phyloP scores from a whole-genome alignment of 352 stramenopile genomes.

The Blastocystis sp. region DNA sequence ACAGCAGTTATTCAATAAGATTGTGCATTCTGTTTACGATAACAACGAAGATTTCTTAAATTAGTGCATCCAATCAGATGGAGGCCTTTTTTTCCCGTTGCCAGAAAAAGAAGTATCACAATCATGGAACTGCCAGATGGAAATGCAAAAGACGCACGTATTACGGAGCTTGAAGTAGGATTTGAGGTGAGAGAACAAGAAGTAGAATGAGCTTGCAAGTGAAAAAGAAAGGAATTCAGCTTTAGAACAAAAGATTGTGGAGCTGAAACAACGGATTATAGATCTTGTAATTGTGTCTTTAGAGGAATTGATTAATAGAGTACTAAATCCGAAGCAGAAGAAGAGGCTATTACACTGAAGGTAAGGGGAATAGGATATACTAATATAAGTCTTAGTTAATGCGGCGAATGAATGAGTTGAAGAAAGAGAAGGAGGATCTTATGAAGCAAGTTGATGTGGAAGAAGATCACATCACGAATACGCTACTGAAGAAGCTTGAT shows the following conservation, averaged over 20 bases:
- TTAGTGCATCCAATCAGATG: slow-evolving; percentile 52
- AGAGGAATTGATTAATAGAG: slow-evolving; percentile 3
- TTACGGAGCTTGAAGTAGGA: slow-evolving; percentile 46
- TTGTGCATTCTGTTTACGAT: neutral
- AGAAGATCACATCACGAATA: slow-evolving; percentile 70
- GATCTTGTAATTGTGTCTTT: slow-evolving; percentile 3
- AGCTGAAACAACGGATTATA: slow-evolving; percentile 57
- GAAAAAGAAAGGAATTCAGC: neutral
- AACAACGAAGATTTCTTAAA: neutral
- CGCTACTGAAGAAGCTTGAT: slow-evolving; percentile 68
- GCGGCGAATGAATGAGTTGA: slow-evolving; percentile 52
- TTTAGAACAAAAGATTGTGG: slow-evolving; percentile 34
- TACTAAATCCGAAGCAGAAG: slow-evolving; percentile 51
- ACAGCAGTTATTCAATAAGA: neutral
- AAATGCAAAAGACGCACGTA: slow-evolving; percentile 29
- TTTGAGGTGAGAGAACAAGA: neutral
- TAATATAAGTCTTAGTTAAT: slow-evolving; percentile 41
- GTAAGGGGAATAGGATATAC: neutral
- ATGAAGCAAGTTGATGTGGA: slow-evolving; percentile 66
- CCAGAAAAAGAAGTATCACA: neutral
- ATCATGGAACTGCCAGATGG: neutral
- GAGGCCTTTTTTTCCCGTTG: neutral
- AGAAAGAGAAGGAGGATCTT: slow-evolving; percentile 52
- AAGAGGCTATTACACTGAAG: slow-evolving; percentile 60
- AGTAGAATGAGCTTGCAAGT: slow-evolving; percentile 30